Conservation (phyloP, 768 basidiomycete genomes). For the Suillus subluteus region DNA sequence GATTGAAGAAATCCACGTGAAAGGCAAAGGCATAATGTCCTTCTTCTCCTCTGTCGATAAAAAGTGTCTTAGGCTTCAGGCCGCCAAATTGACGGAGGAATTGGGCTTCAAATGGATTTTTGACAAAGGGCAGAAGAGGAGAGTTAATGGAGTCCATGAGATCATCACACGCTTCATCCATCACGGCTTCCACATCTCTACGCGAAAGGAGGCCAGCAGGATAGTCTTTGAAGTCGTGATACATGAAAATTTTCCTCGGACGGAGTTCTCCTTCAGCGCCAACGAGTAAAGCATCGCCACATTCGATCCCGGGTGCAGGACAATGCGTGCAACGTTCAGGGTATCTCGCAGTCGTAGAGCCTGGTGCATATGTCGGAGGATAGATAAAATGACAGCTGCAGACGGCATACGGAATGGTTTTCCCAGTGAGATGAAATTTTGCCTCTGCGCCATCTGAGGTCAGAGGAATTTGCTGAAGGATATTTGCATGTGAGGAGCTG, state of each 20-base stretch:
- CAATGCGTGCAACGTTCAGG: not conserved
- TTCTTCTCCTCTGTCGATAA: conserved; percentile 14
- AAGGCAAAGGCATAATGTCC: conserved; percentile 35
- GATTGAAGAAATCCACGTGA: no score
- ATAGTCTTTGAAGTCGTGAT: conserved; percentile 13
- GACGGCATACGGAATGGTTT: conserved; percentile 4
- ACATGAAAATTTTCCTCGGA: not conserved
- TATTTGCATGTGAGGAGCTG: conserved; percentile 1
- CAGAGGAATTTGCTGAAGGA: not conserved
- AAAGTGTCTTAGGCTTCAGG: not conserved
- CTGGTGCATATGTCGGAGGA: not conserved
- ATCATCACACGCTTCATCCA: conserved; percentile 3
- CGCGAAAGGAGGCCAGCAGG: not conserved
- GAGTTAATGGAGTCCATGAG: not conserved
- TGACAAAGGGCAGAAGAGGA: conserved; percentile 6
- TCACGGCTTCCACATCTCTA: not conserved
- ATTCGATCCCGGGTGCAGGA: not conserved
- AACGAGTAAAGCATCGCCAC: not conserved
- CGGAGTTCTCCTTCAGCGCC: not conserved
- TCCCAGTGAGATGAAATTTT: no score
- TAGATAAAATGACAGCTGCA: conserved; percentile 12
- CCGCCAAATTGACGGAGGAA: not conserved
- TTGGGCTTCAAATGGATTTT: not conserved
- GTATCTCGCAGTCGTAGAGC: not conserved
- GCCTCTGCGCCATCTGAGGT: not conserved